Base-by-base conservation (phyloP, 495 filamentous ascomycete genomes). In the Penicillium coffeae region DNA sequence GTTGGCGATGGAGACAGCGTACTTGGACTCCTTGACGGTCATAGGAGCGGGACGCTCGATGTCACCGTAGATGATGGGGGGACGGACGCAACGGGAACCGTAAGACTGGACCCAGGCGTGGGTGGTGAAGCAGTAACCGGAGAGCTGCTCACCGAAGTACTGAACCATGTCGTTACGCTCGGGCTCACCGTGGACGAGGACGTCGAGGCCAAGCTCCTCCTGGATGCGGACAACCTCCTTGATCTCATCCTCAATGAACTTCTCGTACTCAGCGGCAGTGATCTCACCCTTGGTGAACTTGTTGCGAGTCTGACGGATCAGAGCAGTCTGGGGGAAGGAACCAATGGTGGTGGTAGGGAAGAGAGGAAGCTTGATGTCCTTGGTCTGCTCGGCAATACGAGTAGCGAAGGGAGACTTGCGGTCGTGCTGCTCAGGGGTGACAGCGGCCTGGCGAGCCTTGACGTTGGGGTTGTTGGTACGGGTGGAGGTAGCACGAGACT, bases 161-260 rank as follows among this genome's bases (percentile, higher is more conserved):
- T 98, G 93, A 34, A 98, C 93, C 93, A 98, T 98, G 84, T 98
- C 93, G 74, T 97, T 97, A 71, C 93, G 89, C 81, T 98, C 93
- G 42, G 93, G 92, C 79, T 98, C 93, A 64, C 93, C 93, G 77
- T 98, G 93, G 51, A 98, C 93, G 64, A 87, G 86, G 63, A 98
- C 94, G 62, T 97, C 93, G 16, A 98, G 85, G 65, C 81, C 89
- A 56, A 98, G 91, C 75, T 95, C 92, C 59, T 97, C 91, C 78
- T 98, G 93, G 73, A 97, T 87, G 77, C 88, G 86, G 73, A 98
- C 79, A 63, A 90, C 87, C 38, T 89, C 82, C 60, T 88, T 72
- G 67, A 98, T 98, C 80, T 98, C 94, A 78, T 92, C 85, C 80
- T 96, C 86, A 58, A 98, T 98, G 80, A 97, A 98, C 62, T 87